A percentile compares a stretch with the other conserved stretches of the same genome.
phyloP scores from a whole-genome alignment of 2,329 filamentous ascomycete genomes.

The Chaetothyriales sp. region DNA sequence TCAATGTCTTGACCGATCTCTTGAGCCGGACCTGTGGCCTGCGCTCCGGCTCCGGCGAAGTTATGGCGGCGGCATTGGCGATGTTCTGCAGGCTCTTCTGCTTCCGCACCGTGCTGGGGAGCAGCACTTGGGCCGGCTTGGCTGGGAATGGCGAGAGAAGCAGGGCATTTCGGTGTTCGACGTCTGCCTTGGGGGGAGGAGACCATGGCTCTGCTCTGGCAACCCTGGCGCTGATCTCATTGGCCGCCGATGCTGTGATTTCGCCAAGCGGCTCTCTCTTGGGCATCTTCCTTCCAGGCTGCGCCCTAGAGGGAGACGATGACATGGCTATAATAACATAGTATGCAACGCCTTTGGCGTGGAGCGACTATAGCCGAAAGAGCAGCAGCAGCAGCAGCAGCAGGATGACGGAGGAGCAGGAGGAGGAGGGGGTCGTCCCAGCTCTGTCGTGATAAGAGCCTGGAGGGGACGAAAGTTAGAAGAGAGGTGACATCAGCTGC shows the following conservation, averaged over 20 bases:
- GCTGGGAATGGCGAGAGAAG: conserved; percentile 32
- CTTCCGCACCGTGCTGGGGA: conserved; percentile 23
- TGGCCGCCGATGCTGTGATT: conserved; percentile 31
- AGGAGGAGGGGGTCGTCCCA: background rate
- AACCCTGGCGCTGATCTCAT: conserved; percentile 27
- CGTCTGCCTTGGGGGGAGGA: conserved; percentile 12
- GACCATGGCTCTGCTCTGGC: conserved; percentile 19
- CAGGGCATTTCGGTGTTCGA: conserved; percentile 24
- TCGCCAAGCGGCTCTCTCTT: conserved; percentile 31
- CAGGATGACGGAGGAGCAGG: too few species aligned
- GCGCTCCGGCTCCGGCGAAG: background rate
- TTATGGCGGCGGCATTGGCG: background rate
- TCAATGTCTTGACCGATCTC: conserved; percentile 16
- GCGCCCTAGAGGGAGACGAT: conserved; percentile 14
- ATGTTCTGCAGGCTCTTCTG: conserved; percentile 10
- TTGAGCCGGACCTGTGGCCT: conserved; percentile 14
- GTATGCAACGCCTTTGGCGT: background rate
- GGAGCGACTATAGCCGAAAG: background rate
- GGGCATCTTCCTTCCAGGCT: conserved; percentile 26
- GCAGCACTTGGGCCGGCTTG: conserved; percentile 31
- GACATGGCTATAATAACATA: conserved; percentile 15
- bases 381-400: too few species aligned
- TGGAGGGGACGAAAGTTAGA: background rate
- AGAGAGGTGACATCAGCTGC: background rate
- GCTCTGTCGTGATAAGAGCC: background rate